Evolutionary conservation across 331 rosid species (phyloP), one percentile per base, ranked within the genome.

Genomic region (Malus hybrid): DNA sequence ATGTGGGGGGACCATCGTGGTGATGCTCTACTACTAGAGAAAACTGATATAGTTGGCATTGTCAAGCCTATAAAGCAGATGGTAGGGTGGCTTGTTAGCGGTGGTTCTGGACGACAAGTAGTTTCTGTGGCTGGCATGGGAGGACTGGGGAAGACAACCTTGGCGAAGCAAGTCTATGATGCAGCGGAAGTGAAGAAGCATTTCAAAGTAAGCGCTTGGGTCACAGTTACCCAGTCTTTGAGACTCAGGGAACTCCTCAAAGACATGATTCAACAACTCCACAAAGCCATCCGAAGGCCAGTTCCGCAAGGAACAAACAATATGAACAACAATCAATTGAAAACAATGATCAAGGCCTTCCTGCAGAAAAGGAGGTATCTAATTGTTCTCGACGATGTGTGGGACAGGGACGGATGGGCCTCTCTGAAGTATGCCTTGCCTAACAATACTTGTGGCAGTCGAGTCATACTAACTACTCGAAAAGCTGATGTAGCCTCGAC

Each of bases 381-480:
- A 27, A 33, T 79, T 65, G 77, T 71, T 36, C 28, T 79, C 54
- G 82, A 79, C 52, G 82, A 79, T 72, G 44, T 71, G 6, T 79
- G 82, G 82, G 24, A 64, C 61, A 11, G 28, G 52, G 1, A n/a
- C 2, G 77, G 42, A 56, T 79, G 82, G 82, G 82, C 72, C 27
- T 56, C 78, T 27, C 14, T 79, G 16, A 71, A 79, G 54, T 52
- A 65, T 57, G 70, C 61, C 16, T 27, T 79, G 14, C 82, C 77
- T 19, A 72, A 55, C 59, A 79, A 65, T 44, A 28, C 33, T 22
- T 33, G 12, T 55, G 82, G 82, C 31, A 72, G 77, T 61, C 42
- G 73, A 72, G 32, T 79, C 3, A 79, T 79, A 60, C 72, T 79
- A 61, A 71, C 82, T 10, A 79, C 82, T 15, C 56, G 82, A 10